phyloP scores from a whole-genome alignment of 2,329 filamentous ascomycete genomes.

The Sodiomyces alkalinus region DNA sequence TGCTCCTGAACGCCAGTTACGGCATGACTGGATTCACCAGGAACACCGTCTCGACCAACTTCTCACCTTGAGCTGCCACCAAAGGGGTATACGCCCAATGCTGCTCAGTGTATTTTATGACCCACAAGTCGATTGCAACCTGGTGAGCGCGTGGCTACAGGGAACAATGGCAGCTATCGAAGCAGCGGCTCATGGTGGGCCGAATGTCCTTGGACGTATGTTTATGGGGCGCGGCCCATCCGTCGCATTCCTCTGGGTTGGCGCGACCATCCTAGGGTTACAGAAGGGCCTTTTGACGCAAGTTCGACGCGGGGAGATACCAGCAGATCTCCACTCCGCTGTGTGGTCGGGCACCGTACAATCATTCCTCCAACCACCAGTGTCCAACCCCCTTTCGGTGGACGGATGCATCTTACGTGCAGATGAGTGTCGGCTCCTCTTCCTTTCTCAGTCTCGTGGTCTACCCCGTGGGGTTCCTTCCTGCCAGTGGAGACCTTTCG shows the following conservation, averaged over 20 bases:
- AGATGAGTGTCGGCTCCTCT: slow-evolving; percentile 15
- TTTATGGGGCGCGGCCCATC: slow-evolving; percentile 11
- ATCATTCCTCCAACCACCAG: slow-evolving; percentile 13
- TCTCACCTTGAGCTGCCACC: slow-evolving; percentile 12
- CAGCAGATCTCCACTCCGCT: slow-evolving; percentile 13
- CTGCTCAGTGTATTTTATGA: slow-evolving; percentile 14
- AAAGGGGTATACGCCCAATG: slow-evolving; percentile 10
- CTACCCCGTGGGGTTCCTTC: slow-evolving; percentile 10
- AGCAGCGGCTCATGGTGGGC: slow-evolving; percentile 5
- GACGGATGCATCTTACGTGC: slow-evolving; percentile 9
- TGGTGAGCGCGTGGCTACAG: slow-evolving; percentile 14
- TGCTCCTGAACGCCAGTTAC: not conserved
- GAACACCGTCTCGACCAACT: slow-evolving; percentile 9
- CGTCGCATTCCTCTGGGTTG: slow-evolving; percentile 13
- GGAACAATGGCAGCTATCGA: slow-evolving; percentile 12
- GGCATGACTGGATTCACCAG: not conserved
- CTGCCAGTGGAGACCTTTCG: slow-evolving; percentile 16
- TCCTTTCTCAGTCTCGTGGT: slow-evolving; percentile 11
- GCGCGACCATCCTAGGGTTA: slow-evolving; percentile 10
- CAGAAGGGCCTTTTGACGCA: slow-evolving; percentile 9
- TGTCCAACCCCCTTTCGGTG: slow-evolving; percentile 4
- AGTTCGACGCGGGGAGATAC: slow-evolving; percentile 11
- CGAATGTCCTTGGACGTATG: slow-evolving; percentile 10
- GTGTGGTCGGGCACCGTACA: slow-evolving; percentile 14
- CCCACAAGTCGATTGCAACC: slow-evolving; percentile 13